These are phyloP conservation scores for Naumovozyma castellii DNA, from an alignment of 805 yeast genomes.

Conservation along the genomic window DNA sequence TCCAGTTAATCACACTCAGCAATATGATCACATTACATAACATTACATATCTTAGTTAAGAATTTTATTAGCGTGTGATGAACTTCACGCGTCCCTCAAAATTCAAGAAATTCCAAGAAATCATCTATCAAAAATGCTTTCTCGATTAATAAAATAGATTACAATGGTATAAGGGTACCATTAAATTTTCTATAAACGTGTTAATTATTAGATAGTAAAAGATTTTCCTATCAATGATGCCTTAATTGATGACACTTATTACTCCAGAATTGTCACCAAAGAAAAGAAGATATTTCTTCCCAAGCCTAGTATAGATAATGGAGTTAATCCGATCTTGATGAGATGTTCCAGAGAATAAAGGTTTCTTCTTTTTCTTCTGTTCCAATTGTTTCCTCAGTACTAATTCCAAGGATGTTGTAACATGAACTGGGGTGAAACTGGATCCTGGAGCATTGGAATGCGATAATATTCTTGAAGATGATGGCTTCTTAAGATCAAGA, in stretches of 20 bases:
- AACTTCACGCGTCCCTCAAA: no score
- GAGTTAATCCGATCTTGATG: not conserved
- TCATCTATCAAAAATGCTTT: no score
- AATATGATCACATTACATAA: no score
- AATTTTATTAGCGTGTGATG: no score
- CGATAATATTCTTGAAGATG: slow-evolving; percentile 6
- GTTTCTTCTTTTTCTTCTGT: not conserved
- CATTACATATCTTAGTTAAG: no score
- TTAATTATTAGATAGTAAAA: no score
- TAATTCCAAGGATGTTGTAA: not conserved
- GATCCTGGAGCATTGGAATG: slow-evolving; percentile 3
- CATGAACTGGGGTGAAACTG: not conserved
- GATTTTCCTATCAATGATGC: not conserved
- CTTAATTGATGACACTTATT: slow-evolving; percentile 6
- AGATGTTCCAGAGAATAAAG: not conserved
- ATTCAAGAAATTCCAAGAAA: no score
- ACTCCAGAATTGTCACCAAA: slow-evolving; percentile 19
- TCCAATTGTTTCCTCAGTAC: not conserved
- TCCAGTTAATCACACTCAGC: not conserved
- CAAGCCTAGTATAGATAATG: not conserved
- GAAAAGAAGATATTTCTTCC: slow-evolving; percentile 3
- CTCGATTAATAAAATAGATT: no score
- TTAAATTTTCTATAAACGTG: no score
- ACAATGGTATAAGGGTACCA: no score
- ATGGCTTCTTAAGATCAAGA: slow-evolving; percentile 10